Base-by-base conservation (phyloP, 495 filamentous ascomycete genomes). In the Coniosporium apollinis region DNA sequence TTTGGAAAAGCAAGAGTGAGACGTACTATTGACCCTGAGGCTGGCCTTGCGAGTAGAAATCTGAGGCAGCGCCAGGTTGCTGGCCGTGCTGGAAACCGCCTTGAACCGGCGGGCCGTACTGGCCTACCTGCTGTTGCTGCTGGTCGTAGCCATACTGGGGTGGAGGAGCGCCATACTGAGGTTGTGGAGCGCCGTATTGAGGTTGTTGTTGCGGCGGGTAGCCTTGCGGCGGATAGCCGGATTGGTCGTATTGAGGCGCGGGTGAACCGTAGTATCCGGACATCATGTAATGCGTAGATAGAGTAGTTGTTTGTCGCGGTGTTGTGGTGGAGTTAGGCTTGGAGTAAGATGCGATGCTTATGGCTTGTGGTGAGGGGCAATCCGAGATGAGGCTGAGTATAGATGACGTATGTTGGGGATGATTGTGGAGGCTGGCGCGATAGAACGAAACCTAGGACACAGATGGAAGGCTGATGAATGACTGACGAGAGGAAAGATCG, bases 161-260 rank as follows among this genome's bases (percentile, higher is more conserved):
- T 16, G 30, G 42, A 18, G 43, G 50, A 22, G 22, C 38, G 30
- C 46, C 37, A 21, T 58, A 53, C 34, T 60, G 56, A 16, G 10
- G 31, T 13, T 18, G 8, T 16, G 13, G 16, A 59, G 66, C 70
- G 64, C 62, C 61, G 62, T 64, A 68, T 65, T 71, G 66, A 54
- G 65, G 67, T 30, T 15, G 30, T 34, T 38, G 38, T 35, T 40
- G 43, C 26, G 41, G 41, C 15, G 36, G 39, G 39, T 58, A 56
- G 19, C 37, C 19, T 52, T 52, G 9, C 18, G 47, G 50, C 32
- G 51, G 52, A 40, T 59, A 51, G 29, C 51, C 33, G 28, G 52
- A 54, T 39, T 52, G 51, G 32, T 66, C 57, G 52, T 69, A 69
- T n/a, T n/a, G n/a, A n/a, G n/a, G n/a, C n/a, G n/a, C n/a, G n/a